These are phyloP conservation scores for Pinus albicaulis DNA, from an alignment of 75 land plant genomes.

Conservation along the genomic window DNA sequence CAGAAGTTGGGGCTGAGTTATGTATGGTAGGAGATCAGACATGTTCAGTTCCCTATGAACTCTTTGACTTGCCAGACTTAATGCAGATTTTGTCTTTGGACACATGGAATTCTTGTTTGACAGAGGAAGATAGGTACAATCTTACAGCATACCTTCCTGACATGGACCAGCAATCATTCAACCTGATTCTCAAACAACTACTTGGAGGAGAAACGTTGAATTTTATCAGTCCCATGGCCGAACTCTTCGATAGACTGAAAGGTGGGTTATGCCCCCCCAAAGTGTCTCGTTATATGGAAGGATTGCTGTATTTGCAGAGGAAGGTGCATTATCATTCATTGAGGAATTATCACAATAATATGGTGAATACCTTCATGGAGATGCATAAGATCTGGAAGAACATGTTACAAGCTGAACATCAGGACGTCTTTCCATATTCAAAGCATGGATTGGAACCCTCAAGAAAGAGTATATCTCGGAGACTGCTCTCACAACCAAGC, in stretches of 20 bases:
- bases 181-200: constrained; percentile 26
- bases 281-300: constrained; percentile 20
- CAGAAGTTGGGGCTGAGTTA: constrained; percentile 25
- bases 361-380: constrained; percentile 27
- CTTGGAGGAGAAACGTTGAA: constrained; percentile 19
- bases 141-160: constrained; percentile 35
- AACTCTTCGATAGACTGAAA: constrained; percentile 22
- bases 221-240: constrained; percentile 31
- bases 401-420: constrained; percentile 8
- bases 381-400: constrained; percentile 31
- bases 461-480: constrained; percentile 5
- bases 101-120: constrained; percentile 38
- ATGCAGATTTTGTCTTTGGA: constrained; percentile 33
- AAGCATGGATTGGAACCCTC: constrained; percentile 8
- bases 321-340: constrained; percentile 20
- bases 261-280: constrained; percentile 26
- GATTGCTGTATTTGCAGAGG: constrained; percentile 18
- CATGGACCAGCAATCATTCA: constrained; percentile 32
- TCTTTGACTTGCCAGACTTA: constrained; percentile 36
- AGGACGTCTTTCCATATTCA: constrained; percentile 12
- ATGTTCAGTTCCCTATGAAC: constrained; percentile 35
- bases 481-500: neutral
- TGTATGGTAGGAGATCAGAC: constrained; percentile 25
- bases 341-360: constrained; percentile 30
- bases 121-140: constrained; percentile 42